Conservation (phyloP, 176 grass and related monocot genomes). For the Eleusine indica region DNA sequence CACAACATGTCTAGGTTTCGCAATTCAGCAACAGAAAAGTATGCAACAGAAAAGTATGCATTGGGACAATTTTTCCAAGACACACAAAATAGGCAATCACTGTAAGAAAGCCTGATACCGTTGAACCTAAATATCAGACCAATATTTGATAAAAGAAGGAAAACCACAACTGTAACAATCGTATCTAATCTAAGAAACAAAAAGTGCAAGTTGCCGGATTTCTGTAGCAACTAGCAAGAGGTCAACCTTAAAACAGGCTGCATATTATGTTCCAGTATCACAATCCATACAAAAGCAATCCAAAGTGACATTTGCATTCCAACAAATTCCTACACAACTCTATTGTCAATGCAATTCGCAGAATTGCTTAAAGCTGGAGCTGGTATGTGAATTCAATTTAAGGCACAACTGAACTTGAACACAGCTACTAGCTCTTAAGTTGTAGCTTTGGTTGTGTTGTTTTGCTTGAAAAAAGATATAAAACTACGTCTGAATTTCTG, state of each 20-base stretch:
- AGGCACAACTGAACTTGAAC: slow-evolving; percentile 23
- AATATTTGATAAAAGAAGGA: slow-evolving; percentile 21
- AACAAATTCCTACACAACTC: slow-evolving; percentile 2
- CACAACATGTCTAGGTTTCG: background rate
- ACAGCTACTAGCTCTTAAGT: slow-evolving; percentile 1
- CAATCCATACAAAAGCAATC: background rate
- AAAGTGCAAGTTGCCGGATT: background rate
- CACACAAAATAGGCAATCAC: background rate
- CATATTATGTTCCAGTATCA: slow-evolving; percentile 19
- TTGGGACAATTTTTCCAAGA: background rate
- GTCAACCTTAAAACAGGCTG: slow-evolving; percentile 22
- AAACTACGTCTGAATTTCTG: slow-evolving; percentile 9
- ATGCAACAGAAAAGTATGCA: background rate
- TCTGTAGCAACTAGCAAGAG: slow-evolving; percentile 11
- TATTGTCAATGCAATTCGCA: background rate
- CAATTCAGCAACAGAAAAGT: slow-evolving; percentile 9
- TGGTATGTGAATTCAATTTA: slow-evolving; percentile 12
- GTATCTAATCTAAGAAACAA: background rate
- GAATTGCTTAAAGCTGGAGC: background rate
- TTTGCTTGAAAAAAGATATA: slow-evolving; percentile 18
- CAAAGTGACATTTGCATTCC: background rate
- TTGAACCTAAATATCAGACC: slow-evolving; percentile 23
- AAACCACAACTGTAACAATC: slow-evolving; percentile 10
- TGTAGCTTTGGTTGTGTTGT: background rate
- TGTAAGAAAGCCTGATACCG: background rate